Evolutionary conservation across 2,329 filamentous ascomycete genomes (phyloP).

Genomic region (Aspergillus neotritici): DNA sequence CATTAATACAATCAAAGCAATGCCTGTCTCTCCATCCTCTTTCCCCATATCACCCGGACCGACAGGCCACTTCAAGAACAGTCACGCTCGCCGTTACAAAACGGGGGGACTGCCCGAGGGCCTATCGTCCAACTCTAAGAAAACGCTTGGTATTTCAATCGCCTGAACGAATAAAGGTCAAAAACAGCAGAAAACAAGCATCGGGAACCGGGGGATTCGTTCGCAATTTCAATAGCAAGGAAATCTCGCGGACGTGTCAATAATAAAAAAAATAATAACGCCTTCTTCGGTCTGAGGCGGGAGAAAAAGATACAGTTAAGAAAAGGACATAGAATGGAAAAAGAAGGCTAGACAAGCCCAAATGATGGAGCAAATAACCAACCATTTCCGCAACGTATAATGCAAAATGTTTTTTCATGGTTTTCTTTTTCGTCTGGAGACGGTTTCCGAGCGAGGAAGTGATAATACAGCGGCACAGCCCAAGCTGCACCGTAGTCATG

Average conservation of each 20-base stretch:
- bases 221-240: constrained; percentile 29
- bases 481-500: constrained; percentile 18
- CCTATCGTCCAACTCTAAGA: constrained; percentile 15
- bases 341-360: constrained; percentile 23
- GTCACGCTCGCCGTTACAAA: too few relatives aligned
- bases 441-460: constrained; percentile 21
- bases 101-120: too few relatives aligned
- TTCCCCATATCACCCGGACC: not conserved
- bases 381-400: constrained; percentile 34
- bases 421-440: constrained; percentile 16
- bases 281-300: constrained; percentile 11
- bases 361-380: constrained; percentile 34
- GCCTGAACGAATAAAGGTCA: constrained; percentile 4
- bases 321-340: constrained; percentile 8
- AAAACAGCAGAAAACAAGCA: constrained; percentile 13
- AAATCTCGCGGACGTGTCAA: constrained; percentile 16
- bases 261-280: constrained; percentile 11
- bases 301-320: constrained; percentile 32
- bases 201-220: constrained; percentile 23
- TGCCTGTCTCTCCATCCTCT: constrained; percentile 18
- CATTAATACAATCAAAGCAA: constrained; percentile 16
- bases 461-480: constrained; percentile 36
- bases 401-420: constrained; percentile 35
- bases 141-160: constrained; percentile 22
- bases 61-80: too few relatives aligned